Base-by-base conservation (phyloP, 108 stramenopile species). In the Discostella stelligeroides region DNA sequence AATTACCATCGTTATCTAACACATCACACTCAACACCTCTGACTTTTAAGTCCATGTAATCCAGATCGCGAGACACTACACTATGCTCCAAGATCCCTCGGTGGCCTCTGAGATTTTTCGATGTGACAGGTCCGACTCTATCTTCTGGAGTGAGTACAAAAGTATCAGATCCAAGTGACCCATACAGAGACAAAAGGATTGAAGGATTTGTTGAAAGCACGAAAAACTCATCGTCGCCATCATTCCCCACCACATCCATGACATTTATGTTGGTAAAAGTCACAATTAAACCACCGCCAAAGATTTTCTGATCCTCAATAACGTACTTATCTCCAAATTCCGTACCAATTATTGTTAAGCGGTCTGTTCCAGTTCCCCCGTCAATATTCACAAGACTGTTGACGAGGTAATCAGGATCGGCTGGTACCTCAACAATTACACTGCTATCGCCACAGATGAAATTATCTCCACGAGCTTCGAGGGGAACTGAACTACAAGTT, bases 81-180 rank as follows among this genome's bases (percentile, higher is more conserved):
- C 24, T 34, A 48, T 80, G 79, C 57, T 74, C 72, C 42, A 80
- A 42, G 12, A 80, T 68, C 11, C 79, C 79, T n/a, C 73, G 64
- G 34, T 80, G 79, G 3, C 77, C 77, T 24, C 73, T 42, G 14
- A 74, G 61, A 46, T 80, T 80, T 59, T 80, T 73, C 4, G 73
- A 74, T 2, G 63, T 58, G 9, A 80, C 73, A 13, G 79, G 73
- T 20, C 67, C 55, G 0, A 80, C 79, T 0, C 46, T 29, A 17
- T n/a, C n/a, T n/a, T 48, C 45, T 58, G 79, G 79, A 20, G 72
- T 41, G 25, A 80, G 62, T 0, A 34, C 27, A 63, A 80, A 80
- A 0, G 60, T 63, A 37, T 80, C 79, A 17, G 67, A 69, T 15
- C 73, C 73, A 27, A 68, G 50, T n/a, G 39, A 66, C 1, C 72